phyloP scores from a whole-genome alignment of 2,329 filamentous ascomycete genomes.

The Calycina herbarum region DNA sequence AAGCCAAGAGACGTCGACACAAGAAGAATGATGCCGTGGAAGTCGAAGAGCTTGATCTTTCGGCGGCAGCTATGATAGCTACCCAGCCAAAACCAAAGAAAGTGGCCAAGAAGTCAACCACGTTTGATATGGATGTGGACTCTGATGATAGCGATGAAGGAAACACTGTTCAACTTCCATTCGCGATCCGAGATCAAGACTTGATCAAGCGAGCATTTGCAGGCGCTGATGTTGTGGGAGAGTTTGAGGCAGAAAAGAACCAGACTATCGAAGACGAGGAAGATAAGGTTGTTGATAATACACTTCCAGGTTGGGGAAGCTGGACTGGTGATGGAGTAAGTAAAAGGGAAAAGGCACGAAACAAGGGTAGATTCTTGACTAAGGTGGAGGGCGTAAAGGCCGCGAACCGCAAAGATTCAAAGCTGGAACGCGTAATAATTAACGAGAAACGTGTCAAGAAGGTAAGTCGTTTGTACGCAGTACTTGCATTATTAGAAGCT shows the following conservation, averaged over 20 bases:
- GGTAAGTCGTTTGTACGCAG: conserved; percentile 47
- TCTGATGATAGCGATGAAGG: conserved; percentile 45
- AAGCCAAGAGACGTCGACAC: conserved; percentile 35
- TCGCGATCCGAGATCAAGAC: conserved; percentile 60
- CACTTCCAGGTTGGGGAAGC: conserved; percentile 90
- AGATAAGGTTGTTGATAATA: conserved; percentile 77
- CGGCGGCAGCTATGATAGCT: conserved; percentile 35
- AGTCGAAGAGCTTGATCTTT: conserved; percentile 36
- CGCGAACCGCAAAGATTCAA: conserved; percentile 77
- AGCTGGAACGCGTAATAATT: conserved; percentile 82
- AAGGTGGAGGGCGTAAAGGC: conserved; percentile 73
- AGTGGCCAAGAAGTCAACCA: conserved; percentile 27
- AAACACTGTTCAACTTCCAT: conserved; percentile 52
- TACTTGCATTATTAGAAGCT: conserved; percentile 1
- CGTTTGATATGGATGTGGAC: conserved; percentile 32
- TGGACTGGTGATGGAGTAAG: conserved; percentile 86
- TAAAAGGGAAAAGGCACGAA: conserved; percentile 64
- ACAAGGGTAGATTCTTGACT: conserved; percentile 61
- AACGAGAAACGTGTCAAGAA: conserved; percentile 90
- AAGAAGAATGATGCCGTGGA: conserved; percentile 36
- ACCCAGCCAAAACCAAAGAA: conserved; percentile 33
- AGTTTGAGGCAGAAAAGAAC: conserved; percentile 80
- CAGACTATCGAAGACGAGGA: conserved; percentile 72
- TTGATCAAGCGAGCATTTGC: conserved; percentile 85
- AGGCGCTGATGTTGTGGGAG: conserved; percentile 76